Evolutionary conservation across 441 rosid genomes (phyloP).

Genomic region (Metrosideros polymorpha): DNA sequence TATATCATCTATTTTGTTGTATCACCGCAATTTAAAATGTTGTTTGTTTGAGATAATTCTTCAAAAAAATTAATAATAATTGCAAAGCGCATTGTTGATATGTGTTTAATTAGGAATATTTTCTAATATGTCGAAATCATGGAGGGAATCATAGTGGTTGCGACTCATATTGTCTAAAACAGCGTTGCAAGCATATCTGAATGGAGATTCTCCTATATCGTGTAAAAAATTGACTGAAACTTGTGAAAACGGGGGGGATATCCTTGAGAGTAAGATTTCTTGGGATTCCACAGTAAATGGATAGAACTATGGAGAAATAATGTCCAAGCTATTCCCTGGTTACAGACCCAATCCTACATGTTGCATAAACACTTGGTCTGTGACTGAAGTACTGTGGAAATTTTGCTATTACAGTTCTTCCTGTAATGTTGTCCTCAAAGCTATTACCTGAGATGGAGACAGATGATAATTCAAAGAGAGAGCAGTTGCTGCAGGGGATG

Average conservation of each 20-base stretch:
- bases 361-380: background rate
- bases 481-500: conserved; percentile 83
- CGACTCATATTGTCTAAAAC: background rate
- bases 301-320: background rate
- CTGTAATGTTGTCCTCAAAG: conserved; percentile 95
- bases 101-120: too few relatives aligned
- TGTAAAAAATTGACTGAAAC: background rate
- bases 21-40: background rate
- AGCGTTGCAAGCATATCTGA: background rate
- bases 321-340: background rate
- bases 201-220: background rate
- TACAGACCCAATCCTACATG: background rate
- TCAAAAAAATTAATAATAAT: background rate
- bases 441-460: conserved; percentile 90
- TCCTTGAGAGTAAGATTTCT: background rate
- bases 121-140: too few relatives aligned
- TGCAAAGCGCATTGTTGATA: background rate
- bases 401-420: conserved; percentile 52
- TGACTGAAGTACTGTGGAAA: background rate
- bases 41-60: background rate
- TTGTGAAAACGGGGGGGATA: background rate
- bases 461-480: conserved; percentile 74
- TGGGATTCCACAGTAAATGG: background rate
- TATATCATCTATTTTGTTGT: background rate
- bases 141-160: too few relatives aligned